phyloP scores from a whole-genome alignment of 2,329 filamentous ascomycete genomes.

The Exophiala viscosa region DNA sequence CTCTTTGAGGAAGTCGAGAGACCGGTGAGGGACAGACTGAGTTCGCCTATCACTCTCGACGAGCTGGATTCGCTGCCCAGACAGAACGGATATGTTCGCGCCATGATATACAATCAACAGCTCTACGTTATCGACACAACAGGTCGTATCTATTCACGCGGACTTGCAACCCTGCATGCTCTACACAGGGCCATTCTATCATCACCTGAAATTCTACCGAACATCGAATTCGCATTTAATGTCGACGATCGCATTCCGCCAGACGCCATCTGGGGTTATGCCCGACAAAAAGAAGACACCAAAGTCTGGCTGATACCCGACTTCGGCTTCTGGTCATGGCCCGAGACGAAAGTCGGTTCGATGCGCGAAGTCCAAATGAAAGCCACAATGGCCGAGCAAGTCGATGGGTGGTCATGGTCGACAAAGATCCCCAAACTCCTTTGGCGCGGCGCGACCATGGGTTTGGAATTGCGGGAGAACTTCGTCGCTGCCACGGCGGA shows the following conservation, averaged over 20 bases:
- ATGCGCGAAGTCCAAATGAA: constrained; percentile 41
- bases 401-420: constrained; percentile 19
- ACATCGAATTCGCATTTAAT: constrained; percentile 49
- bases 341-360: constrained; percentile 44
- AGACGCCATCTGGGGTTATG: constrained; percentile 44
- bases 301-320: constrained; percentile 52
- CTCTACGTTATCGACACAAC: constrained; percentile 36
- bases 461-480: constrained; percentile 37
- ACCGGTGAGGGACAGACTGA: constrained; percentile 19
- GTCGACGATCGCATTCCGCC: constrained; percentile 42
- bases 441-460: constrained; percentile 47
- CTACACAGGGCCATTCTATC: constrained; percentile 47
- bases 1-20: constrained; percentile 30
- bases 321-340: constrained; percentile 54
- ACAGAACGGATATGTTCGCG: constrained; percentile 32
- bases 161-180: constrained; percentile 43
- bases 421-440: constrained; percentile 45
- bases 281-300: constrained; percentile 37
- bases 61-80: constrained; percentile 25
- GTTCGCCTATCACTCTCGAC: constrained; percentile 24
- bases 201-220: constrained; percentile 42
- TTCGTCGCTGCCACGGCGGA: constrained; percentile 38
- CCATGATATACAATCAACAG: constrained; percentile 37
- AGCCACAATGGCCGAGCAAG: constrained; percentile 14
- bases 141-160: constrained; percentile 32